Evolutionary conservation across 805 yeast species (phyloP).

Genomic region (Lipomyces oligophaga): DNA sequence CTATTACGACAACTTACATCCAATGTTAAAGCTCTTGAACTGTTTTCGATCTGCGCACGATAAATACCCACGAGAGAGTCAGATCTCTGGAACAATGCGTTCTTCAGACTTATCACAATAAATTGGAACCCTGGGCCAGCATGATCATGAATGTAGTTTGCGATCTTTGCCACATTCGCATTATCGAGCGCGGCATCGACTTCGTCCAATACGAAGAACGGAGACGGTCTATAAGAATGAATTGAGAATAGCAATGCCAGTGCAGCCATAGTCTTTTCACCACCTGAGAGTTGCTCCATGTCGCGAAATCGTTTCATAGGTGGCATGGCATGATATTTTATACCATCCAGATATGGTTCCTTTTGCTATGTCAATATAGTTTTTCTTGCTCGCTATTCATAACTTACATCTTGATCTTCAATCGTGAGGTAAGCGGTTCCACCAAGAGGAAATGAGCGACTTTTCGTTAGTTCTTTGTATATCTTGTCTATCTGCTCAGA

Average conservation of each 20-base stretch:
- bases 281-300: slow-evolving; percentile 91
- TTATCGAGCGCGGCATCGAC: slow-evolving; percentile 97
- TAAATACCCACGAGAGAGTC: slow-evolving; percentile 92
- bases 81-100: slow-evolving; percentile 78
- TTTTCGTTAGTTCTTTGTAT: slow-evolving; percentile 80
- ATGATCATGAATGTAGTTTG: slow-evolving; percentile 73
- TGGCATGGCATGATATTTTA: slow-evolving; percentile 91
- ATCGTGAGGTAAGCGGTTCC: slow-evolving; percentile 89
- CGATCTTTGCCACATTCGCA: slow-evolving; percentile 78
- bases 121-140: slow-evolving; percentile 81
- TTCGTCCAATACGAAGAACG: slow-evolving; percentile 93
- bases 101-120: slow-evolving; percentile 88
- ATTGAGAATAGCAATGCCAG: slow-evolving; percentile 86
- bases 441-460: slow-evolving; percentile 69
- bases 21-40: slow-evolving; percentile 68
- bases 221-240: slow-evolving; percentile 87
- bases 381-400: neutral
- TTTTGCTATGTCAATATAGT: neutral
- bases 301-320: slow-evolving; percentile 91
- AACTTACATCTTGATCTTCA: slow-evolving; percentile 64
- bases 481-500: slow-evolving; percentile 66
- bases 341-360: slow-evolving; percentile 80
- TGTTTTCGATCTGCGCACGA: slow-evolving; percentile 68
- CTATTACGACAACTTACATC: slow-evolving; percentile 44
- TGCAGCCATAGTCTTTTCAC: slow-evolving; percentile 96